Evolutionary conservation across 1,284 basidiomycete genomes (phyloP).

Genomic region (Cutaneotrichosporon spelunceum): DNA sequence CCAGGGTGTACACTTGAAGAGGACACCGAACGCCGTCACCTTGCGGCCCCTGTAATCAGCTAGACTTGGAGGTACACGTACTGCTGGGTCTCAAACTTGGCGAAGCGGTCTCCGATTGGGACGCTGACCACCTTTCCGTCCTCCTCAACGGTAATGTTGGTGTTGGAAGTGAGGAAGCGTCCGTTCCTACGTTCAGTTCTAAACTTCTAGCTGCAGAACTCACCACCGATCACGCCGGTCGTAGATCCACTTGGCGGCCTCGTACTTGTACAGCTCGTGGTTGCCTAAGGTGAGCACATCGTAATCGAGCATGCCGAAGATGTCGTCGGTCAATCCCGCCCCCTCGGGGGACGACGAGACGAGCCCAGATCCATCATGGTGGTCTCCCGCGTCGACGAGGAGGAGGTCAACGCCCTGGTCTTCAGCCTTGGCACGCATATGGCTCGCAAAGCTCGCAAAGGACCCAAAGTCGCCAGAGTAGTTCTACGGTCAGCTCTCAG

Average conservation of each 20-base stretch:
- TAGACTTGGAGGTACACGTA: slow-evolving; percentile 44
- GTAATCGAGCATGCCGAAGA: slow-evolving; percentile 71
- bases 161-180: slow-evolving; percentile 77
- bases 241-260: slow-evolving; percentile 72
- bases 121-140: slow-evolving; percentile 50
- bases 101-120: slow-evolving; percentile 58
- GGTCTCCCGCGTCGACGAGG: slow-evolving; percentile 54
- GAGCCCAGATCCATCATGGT: slow-evolving; percentile 66
- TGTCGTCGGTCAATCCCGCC: slow-evolving; percentile 71
- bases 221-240: slow-evolving; percentile 59
- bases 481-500: slow-evolving; percentile 35
- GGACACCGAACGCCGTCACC: slow-evolving; percentile 76
- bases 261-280: slow-evolving; percentile 80
- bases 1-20: slow-evolving; percentile 58
- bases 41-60: slow-evolving; percentile 55
- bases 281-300: slow-evolving; percentile 84
- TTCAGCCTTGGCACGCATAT: slow-evolving; percentile 70
- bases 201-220: slow-evolving; percentile 10
- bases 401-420: slow-evolving; percentile 45
- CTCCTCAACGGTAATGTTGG: slow-evolving; percentile 70
- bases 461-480: slow-evolving; percentile 69
- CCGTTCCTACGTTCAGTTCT: slow-evolving; percentile 56
- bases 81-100: slow-evolving; percentile 73
- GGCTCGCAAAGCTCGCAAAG: slow-evolving; percentile 72
- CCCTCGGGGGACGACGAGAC: slow-evolving; percentile 50